Conservation (phyloP, 306 rosid species). For the Citrullus mucosospermus region DNA sequence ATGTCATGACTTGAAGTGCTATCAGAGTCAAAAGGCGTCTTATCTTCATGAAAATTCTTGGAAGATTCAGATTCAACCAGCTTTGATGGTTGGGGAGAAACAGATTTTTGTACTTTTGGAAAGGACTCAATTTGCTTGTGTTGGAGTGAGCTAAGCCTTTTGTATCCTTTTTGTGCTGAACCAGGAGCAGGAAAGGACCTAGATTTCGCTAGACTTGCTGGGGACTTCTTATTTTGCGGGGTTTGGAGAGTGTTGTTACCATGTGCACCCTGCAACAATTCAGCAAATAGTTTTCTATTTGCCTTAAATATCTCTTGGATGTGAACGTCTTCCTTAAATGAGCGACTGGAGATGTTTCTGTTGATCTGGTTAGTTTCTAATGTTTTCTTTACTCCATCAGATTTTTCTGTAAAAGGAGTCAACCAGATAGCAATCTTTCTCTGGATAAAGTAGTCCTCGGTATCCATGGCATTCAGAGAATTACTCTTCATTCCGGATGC, state of each 20-base stretch:
- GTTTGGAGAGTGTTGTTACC: conserved; percentile 17
- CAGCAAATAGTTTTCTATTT: conserved; percentile 57
- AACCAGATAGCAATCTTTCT: conserved; percentile 6
- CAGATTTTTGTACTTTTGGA: conserved; percentile 26
- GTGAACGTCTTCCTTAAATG: conserved; percentile 31
- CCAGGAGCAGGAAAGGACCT: conserved; percentile 55
- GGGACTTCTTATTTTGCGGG: conserved; percentile 22
- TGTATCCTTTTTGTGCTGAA: conserved; percentile 18
- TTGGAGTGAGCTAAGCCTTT: conserved; percentile 37
- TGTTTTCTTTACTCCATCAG: conserved; percentile 15
- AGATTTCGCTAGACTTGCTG: conserved; percentile 46
- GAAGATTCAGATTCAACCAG: conserved; percentile 15
- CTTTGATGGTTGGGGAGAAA: conserved; percentile 17
- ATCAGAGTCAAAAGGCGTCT: conserved; percentile 3
- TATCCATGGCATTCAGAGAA: background rate
- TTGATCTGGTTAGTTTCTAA: conserved; percentile 14
- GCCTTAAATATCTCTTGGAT: conserved; percentile 34
- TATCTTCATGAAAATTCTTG: conserved; percentile 19
- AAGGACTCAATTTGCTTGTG: conserved; percentile 65
- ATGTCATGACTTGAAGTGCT: conserved; percentile 11
- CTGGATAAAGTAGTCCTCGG: background rate
- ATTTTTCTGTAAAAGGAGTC: conserved; percentile 15
- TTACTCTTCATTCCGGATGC: background rate
- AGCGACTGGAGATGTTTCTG: conserved; percentile 14
- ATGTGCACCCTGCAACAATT: conserved; percentile 30